A percentile compares a stretch with the other conserved stretches of the same genome.
Conservation (phyloP, 2,329 filamentous ascomycete species). For the Biscogniauxia mediterranea region DNA sequence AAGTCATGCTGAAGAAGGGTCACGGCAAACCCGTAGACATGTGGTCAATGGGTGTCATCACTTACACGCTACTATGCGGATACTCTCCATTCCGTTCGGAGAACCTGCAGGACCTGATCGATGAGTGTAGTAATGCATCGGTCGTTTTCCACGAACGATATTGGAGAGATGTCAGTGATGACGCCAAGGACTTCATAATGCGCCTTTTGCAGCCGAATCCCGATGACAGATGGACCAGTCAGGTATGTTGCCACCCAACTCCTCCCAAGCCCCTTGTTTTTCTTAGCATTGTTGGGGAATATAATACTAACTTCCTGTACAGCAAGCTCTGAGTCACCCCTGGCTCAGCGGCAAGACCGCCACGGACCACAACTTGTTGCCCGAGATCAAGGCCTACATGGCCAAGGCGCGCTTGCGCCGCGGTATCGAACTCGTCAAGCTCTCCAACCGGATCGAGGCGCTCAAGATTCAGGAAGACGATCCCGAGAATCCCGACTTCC, state of each 20-base stretch:
- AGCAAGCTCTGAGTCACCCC: slow-evolving; percentile 76
- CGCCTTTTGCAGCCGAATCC: slow-evolving; percentile 76
- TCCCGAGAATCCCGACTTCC: slow-evolving; percentile 70
- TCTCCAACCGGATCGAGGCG: slow-evolving; percentile 90
- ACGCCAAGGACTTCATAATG: slow-evolving; percentile 93
- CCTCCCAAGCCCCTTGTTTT: not conserved
- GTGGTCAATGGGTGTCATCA: slow-evolving; percentile 99
- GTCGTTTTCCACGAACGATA: slow-evolving; percentile 97
- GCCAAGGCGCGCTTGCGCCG: slow-evolving; percentile 86
- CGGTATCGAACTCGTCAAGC: slow-evolving; percentile 93
- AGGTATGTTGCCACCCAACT: slow-evolving; percentile 49
- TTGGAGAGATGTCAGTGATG: slow-evolving; percentile 95
- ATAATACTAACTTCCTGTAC: slow-evolving; percentile 8
- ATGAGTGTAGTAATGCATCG: slow-evolving; percentile 80
- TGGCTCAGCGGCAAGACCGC: slow-evolving; percentile 93
- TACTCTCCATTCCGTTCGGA: slow-evolving; percentile 98
- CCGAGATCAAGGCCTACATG: slow-evolving; percentile 93
- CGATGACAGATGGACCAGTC: slow-evolving; percentile 72
- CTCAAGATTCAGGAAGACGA: slow-evolving; percentile 93
- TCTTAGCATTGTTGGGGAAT: slow-evolving; percentile 3
- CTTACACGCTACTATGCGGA: slow-evolving; percentile 94
- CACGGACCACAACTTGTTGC: slow-evolving; percentile 93
- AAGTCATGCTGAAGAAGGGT: slow-evolving; percentile 96
- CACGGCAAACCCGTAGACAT: slow-evolving; percentile 98
- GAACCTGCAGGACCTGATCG: slow-evolving; percentile 86